These are phyloP conservation scores for Podospora tetraspora DNA, from an alignment of 495 filamentous ascomycete species.

Conservation along the genomic window DNA sequence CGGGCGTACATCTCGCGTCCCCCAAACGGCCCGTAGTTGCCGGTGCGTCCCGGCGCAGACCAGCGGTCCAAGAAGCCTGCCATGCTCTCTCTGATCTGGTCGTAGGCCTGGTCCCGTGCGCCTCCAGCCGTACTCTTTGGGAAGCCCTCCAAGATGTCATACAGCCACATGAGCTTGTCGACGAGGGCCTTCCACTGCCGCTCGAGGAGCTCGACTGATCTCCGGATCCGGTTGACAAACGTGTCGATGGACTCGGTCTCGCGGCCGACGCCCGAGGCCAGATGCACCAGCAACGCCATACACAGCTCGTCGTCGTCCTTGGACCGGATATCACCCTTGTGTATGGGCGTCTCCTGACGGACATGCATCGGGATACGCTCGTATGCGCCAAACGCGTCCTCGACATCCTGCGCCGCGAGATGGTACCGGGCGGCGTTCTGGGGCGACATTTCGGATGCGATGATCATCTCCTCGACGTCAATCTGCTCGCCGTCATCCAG, in stretches of 20 bases:
- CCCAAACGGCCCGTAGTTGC: not conserved
- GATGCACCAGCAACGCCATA: not conserved
- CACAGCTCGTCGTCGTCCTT: not conserved
- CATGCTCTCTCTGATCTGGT: not conserved
- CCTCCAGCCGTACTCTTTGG: not conserved
- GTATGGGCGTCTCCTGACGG: not conserved
- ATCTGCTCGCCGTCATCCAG: slow-evolving; percentile 16
- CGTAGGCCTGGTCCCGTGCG: not conserved
- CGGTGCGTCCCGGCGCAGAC: not conserved
- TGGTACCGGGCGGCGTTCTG: slow-evolving; percentile 1
- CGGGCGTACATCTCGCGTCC: not conserved
- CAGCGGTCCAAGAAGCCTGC: not conserved
- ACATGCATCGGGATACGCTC: not conserved
- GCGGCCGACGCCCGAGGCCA: not conserved
- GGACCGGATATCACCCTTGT: not conserved
- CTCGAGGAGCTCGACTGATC: not conserved
- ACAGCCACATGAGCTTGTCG: slow-evolving; percentile 8
- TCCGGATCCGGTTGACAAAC: not conserved
- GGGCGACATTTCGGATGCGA: not conserved
- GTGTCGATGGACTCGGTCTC: not conserved
- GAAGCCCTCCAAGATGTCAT: not conserved
- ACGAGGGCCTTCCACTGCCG: not conserved
- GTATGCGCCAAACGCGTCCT: not conserved
- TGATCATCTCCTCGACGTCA: not conserved
- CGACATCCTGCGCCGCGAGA: not conserved